Evolutionary conservation across 768 basidiomycete genomes (phyloP).

Genomic region (Boletus reticulatus): DNA sequence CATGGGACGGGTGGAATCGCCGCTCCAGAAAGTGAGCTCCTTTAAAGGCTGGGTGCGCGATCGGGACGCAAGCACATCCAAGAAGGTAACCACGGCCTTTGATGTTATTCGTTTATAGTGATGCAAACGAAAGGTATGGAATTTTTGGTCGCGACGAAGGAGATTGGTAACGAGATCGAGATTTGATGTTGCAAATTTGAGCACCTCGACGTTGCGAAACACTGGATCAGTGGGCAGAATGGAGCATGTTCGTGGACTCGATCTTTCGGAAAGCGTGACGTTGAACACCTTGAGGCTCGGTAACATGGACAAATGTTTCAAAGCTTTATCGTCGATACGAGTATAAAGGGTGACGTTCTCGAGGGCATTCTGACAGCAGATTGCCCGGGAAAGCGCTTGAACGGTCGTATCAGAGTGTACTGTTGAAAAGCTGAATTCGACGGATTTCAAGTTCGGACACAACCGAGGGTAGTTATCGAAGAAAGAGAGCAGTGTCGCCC

Average conservation of each 20-base stretch:
- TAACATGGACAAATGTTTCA: slow-evolving; percentile 2
- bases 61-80: slow-evolving; percentile 3
- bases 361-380: not conserved
- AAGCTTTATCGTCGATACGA: not conserved
- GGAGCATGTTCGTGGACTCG: not conserved
- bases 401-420: not conserved
- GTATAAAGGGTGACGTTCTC: not conserved
- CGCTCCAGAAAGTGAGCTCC: not conserved
- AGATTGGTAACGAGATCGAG: slow-evolving; percentile 7
- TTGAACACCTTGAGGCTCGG: slow-evolving; percentile 7
- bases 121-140: slow-evolving; percentile 3
- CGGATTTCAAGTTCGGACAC: slow-evolving; percentile 1
- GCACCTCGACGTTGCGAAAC: not conserved
- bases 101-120: not conserved
- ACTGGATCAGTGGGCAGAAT: not conserved
- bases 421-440: not conserved
- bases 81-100: not conserved
- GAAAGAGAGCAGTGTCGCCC: slow-evolving; percentile 3
- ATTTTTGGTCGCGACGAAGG: slow-evolving; percentile 5
- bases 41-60: not conserved
- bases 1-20: not conserved
- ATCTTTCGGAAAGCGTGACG: not conserved
- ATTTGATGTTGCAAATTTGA: not conserved
- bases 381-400: slow-evolving; percentile 4
- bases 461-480: slow-evolving; percentile 5